These are phyloP conservation scores for Skeletonema tropicum DNA, from an alignment of 108 stramenopile genomes.

Conservation along the genomic window DNA sequence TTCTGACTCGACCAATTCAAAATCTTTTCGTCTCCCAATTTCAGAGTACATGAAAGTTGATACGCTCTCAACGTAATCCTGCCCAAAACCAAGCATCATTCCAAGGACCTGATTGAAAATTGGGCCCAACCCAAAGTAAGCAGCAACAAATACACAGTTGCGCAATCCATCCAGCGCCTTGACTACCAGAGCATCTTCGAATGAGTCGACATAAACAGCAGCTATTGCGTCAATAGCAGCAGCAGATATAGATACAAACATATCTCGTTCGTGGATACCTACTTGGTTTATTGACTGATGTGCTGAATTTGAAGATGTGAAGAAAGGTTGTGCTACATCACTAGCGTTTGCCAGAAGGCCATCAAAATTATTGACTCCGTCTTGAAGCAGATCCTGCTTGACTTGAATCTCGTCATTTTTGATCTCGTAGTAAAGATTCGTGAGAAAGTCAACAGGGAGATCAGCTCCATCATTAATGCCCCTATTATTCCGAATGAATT, in stretches of 20 bases:
- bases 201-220: constrained; percentile 79
- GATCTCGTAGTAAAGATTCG: constrained; percentile 85
- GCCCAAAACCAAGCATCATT: constrained; percentile 65
- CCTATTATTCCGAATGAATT: constrained; percentile 92
- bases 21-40: constrained; percentile 4
- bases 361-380: constrained; percentile 58
- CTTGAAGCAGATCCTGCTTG: constrained; percentile 57
- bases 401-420: constrained; percentile 77
- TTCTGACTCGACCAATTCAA: constrained; percentile 12
- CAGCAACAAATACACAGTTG: constrained; percentile 64
- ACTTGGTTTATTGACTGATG: constrained; percentile 56
- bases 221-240: constrained; percentile 72
- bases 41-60: constrained; percentile 56
- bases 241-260: constrained; percentile 81
- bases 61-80: constrained; percentile 72
- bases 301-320: constrained; percentile 62
- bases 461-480: constrained; percentile 92
- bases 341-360: constrained; percentile 59
- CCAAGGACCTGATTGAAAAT: constrained; percentile 73
- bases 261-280: constrained; percentile 91
- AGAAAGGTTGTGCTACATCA: constrained; percentile 65
- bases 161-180: constrained; percentile 77
- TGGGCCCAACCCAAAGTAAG: constrained; percentile 63
- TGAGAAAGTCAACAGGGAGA: constrained; percentile 80
- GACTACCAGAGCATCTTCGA: constrained; percentile 85